Percentiles rank a stretch among this genome's conserved stretches.
Evolutionary conservation across 345 rosid genomes (phyloP).

Genomic region (Turnera subulata): DNA sequence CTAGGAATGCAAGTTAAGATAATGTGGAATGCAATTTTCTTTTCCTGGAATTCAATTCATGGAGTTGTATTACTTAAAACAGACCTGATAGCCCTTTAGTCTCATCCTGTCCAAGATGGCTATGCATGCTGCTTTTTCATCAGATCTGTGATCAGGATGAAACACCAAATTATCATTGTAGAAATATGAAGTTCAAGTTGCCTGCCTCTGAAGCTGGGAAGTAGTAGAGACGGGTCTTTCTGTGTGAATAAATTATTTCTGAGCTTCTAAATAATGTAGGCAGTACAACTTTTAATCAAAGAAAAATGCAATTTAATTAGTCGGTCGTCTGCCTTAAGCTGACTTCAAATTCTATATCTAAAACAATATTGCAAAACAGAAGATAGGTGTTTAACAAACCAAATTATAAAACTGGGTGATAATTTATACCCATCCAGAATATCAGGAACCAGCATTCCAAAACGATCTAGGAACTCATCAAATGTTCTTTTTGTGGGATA

Average conservation of each 20-base stretch:
- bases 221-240: not conserved
- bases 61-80: constrained; percentile 6
- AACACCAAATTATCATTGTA: not conserved
- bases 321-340: too few species aligned
- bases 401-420: not conserved
- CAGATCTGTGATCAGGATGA: constrained; percentile 34
- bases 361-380: too few species aligned
- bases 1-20: not conserved
- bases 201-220: not conserved
- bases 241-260: too few species aligned
- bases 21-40: not conserved
- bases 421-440: constrained; percentile 51
- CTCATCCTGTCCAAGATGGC: constrained; percentile 54
- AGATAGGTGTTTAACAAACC: too few species aligned
- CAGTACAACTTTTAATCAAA: not conserved
- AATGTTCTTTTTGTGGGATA: constrained; percentile 79
- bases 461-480: constrained; percentile 71
- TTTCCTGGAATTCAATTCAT: not conserved
- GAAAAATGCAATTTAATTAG: too few species aligned
- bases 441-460: constrained; percentile 67
- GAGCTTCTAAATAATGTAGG: not conserved
- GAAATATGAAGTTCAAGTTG: not conserved
- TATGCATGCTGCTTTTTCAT: constrained; percentile 52
- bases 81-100: constrained; percentile 64
- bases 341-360: too few species aligned